These are phyloP conservation scores for Grosmannia serpens DNA, from an alignment of 2,329 filamentous ascomycete genomes.

Conservation along the genomic window DNA sequence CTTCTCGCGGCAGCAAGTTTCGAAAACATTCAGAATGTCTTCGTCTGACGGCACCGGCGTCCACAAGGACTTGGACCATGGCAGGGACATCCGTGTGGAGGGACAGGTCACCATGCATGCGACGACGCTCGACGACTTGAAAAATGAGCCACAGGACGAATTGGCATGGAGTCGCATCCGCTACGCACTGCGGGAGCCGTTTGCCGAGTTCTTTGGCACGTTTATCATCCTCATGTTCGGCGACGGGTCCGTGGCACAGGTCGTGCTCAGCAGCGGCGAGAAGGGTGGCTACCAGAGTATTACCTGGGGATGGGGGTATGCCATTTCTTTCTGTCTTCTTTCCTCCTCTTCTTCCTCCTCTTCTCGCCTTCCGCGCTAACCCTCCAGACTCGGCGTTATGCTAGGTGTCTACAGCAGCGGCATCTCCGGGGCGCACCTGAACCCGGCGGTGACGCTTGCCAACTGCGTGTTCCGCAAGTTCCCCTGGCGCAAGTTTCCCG, in stretches of 20 bases:
- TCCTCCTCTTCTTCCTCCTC: neutral
- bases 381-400: constrained; percentile 50
- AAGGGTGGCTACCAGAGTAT: constrained; percentile 40
- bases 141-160: neutral
- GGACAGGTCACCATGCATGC: neutral
- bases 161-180: constrained; percentile 41
- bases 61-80: neutral
- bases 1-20: neutral
- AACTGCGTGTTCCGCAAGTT: constrained; percentile 44
- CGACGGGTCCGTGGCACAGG: constrained; percentile 60
- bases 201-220: constrained; percentile 57
- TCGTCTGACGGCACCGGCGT: neutral
- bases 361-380: neutral
- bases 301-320: constrained; percentile 39
- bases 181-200: constrained; percentile 40
- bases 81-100: neutral
- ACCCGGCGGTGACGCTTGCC: constrained; percentile 36
- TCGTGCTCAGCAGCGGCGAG: constrained; percentile 39
- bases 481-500: constrained; percentile 44
- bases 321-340: neutral
- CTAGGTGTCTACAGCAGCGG: constrained; percentile 50
- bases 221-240: constrained; percentile 60
- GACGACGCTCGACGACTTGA: neutral
- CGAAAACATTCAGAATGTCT: neutral
- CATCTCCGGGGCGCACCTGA: constrained; percentile 38